Evolutionary conservation across 768 basidiomycete species (phyloP), one percentile per base, ranked within the genome.

Genomic region (Rhodotorula paludigena): DNA sequence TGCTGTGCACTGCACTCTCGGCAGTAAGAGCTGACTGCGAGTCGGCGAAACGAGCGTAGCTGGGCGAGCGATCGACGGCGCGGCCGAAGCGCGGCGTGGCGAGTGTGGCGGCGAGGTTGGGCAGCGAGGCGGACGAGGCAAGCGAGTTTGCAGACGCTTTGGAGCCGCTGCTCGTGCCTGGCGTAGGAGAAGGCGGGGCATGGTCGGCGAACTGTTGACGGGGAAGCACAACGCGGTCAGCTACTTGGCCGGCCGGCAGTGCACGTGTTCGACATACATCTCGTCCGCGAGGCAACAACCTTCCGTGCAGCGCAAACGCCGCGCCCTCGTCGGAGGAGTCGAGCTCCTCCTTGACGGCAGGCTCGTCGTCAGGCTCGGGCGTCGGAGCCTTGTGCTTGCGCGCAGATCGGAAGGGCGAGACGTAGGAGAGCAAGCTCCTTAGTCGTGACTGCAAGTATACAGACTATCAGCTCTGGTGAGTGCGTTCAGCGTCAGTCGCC

Each of bases 351-450:
- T 57, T 20, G 10, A 45, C 14, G 23, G 14, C 23, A 9, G 23
- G 20, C 23, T 35, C 32, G 21, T 54, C 33, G 42, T 66, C 61
- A 32, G 51, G 56, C 16, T 52, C 42, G 14, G 39, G 21, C 32
- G 45, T 16, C n/a, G 39, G 33, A n/a, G 12, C 38, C 25, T 35
- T 16, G 21, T 7, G 23, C 60, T 36, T 39, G 38, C 53, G 32
- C 4, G 52, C 33, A 0, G 60, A 54, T 10, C 64, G 54, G 47
- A 71, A 71, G 14, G 69, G 69, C 35, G 69, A 71, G 20, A 71
- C 55, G 52, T 66, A 71, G 9, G 60, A 59, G 5, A 71, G 57
- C 16, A 71, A 35, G 18, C 48, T 62, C 7, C 64, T 47, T 47
- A 71, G 35, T 3, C 69, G 64, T 0, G 69, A 71, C 69, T 66